phyloP scores from a whole-genome alignment of 257 asterid species.

The Nicotiana knightiana region DNA sequence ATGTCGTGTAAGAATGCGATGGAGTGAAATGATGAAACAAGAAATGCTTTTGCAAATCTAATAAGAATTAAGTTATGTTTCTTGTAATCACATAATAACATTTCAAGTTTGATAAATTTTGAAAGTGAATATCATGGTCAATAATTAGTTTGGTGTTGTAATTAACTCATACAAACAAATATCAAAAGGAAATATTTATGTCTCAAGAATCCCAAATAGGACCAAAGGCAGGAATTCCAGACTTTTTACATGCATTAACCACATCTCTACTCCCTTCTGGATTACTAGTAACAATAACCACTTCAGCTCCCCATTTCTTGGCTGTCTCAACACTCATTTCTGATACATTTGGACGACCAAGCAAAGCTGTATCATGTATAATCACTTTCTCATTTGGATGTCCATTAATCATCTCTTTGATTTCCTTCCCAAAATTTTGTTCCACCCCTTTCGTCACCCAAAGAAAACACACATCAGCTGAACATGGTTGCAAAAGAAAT shows the following conservation, averaged over 20 bases:
- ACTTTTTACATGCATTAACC: slow-evolving; percentile 47
- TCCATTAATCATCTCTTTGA: slow-evolving; percentile 46
- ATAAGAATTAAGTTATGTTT: too few relatives aligned
- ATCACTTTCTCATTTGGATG: slow-evolving; percentile 45
- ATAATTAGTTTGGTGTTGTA: too few relatives aligned
- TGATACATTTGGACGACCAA: slow-evolving; percentile 61
- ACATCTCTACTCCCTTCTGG: slow-evolving; percentile 70
- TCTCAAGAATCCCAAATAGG: slow-evolving; percentile 69
- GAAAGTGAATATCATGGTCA: too few relatives aligned
- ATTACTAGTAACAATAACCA: slow-evolving; percentile 65
- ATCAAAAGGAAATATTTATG: too few relatives aligned
- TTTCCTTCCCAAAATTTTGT: slow-evolving; percentile 52
- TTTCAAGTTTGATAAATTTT: too few relatives aligned
- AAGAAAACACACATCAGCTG: slow-evolving; percentile 47
- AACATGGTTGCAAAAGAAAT: slow-evolving; percentile 53
- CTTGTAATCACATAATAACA: too few relatives aligned
- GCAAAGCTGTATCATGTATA: slow-evolving; percentile 55
- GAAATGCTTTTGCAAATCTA: too few relatives aligned
- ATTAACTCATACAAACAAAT: too few relatives aligned
- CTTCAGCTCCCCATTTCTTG: slow-evolving; percentile 47
- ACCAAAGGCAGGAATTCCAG: slow-evolving; percentile 63
- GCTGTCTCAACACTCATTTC: slow-evolving; percentile 51
- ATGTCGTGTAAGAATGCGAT: too few relatives aligned
- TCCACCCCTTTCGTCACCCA: slow-evolving; percentile 77
- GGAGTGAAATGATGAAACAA: too few relatives aligned